Conservation (phyloP, 2,329 filamentous ascomycete species). For the Periglandula ipomoeae region DNA sequence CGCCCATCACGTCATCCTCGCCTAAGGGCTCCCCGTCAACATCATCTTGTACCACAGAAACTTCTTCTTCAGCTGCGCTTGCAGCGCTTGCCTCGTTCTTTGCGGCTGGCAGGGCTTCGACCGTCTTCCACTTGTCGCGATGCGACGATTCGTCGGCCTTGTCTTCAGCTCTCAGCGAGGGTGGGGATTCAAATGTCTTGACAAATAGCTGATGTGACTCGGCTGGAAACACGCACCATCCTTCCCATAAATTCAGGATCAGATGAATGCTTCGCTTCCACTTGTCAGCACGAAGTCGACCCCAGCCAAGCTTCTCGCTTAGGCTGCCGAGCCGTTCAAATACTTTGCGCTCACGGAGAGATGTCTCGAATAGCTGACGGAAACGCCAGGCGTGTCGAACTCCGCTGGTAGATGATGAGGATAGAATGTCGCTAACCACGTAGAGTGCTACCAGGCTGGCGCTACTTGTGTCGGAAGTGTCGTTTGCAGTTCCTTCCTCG, state of each 20-base stretch:
- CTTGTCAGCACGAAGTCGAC: slow-evolving; percentile 71
- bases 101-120: slow-evolving; percentile 26
- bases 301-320: slow-evolving; percentile 66
- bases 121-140: slow-evolving; percentile 39
- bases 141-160: slow-evolving; percentile 20
- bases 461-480: slow-evolving; percentile 53
- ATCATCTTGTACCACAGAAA: slow-evolving; percentile 26
- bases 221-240: slow-evolving; percentile 64
- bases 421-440: slow-evolving; percentile 67
- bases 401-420: slow-evolving; percentile 64
- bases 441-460: slow-evolving; percentile 77
- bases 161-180: slow-evolving; percentile 27
- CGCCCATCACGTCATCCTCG: slow-evolving; percentile 35
- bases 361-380: slow-evolving; percentile 66
- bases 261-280: slow-evolving; percentile 69
- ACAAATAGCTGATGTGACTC: slow-evolving; percentile 65
- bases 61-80: slow-evolving; percentile 3
- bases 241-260: slow-evolving; percentile 62
- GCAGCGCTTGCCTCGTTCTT: slow-evolving; percentile 9
- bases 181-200: slow-evolving; percentile 62
- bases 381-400: slow-evolving; percentile 84
- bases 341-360: slow-evolving; percentile 56
- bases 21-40: slow-evolving; percentile 28
- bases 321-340: slow-evolving; percentile 70
- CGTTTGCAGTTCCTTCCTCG: slow-evolving; percentile 30